phyloP scores from a whole-genome alignment of 1,139 yeast species.

The Candida smagusa region DNA sequence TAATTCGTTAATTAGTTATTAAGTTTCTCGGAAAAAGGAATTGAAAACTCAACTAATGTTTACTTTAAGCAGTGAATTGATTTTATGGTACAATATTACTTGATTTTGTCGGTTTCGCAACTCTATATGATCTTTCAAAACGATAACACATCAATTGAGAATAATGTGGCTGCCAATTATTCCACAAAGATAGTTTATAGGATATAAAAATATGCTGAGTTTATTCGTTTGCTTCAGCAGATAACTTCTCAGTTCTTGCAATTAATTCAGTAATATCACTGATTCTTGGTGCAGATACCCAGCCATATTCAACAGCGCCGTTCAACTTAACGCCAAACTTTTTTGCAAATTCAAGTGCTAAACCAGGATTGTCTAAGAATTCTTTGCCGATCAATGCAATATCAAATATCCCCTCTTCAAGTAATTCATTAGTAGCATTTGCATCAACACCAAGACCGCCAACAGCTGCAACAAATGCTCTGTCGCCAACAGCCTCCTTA shows the following conservation, averaged over 20 bases:
- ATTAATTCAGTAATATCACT: conserved; percentile 8
- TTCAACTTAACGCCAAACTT: conserved; percentile 41
- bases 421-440: conserved; percentile 29
- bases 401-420: conserved; percentile 45
- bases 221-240: no score
- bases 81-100: no score
- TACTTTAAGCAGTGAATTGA: no score
- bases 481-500: conserved; percentile 43
- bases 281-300: conserved; percentile 14
- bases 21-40: no score
- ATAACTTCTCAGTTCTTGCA: conserved; percentile 4
- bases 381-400: conserved; percentile 43
- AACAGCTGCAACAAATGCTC: conserved; percentile 42
- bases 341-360: conserved; percentile 49
- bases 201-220: no score
- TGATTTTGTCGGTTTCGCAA: no score
- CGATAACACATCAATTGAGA: no score
- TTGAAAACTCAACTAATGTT: no score
- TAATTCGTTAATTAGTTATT: no score
- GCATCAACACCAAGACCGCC: conserved; percentile 39
- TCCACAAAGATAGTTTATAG: no score
- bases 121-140: no score
- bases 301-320: conserved; percentile 36
- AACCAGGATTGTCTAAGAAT: conserved; percentile 47
- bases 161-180: no score